These are phyloP conservation scores for Setomelanomma holmii DNA, from an alignment of 2,329 filamentous ascomycete species.

Conservation along the genomic window DNA sequence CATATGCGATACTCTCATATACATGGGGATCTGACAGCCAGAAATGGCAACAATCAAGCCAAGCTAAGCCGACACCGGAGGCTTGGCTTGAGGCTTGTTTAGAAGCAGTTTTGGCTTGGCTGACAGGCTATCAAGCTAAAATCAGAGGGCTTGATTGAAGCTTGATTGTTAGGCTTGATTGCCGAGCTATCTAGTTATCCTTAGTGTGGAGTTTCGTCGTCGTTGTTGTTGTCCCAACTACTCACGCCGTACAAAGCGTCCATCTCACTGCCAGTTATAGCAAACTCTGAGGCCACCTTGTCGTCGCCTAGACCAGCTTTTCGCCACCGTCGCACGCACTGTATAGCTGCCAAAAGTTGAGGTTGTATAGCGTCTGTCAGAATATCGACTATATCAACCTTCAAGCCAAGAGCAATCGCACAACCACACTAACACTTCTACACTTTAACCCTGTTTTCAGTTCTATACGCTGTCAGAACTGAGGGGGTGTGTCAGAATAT, in stretches of 20 bases:
- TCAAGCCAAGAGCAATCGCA: no score
- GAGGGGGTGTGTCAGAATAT: no score
- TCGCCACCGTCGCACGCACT: no score
- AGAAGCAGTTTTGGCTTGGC: background rate
- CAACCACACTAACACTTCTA: no score
- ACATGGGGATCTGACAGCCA: no score
- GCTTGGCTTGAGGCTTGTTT: constrained; percentile 1
- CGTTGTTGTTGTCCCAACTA: background rate
- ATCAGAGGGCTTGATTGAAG: constrained; percentile 1
- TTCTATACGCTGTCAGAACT: no score
- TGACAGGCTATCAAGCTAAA: background rate
- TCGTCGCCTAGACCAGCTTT: no score
- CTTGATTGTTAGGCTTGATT: constrained; percentile 1
- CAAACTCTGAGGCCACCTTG: background rate
- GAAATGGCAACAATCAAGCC: constrained; percentile 1
- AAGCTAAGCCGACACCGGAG: background rate
- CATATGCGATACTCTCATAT: no score
- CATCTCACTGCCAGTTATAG: background rate
- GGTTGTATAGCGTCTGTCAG: no score
- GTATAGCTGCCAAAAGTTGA: no score
- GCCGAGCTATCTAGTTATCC: background rate
- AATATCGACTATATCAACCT: background rate
- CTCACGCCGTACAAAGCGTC: background rate
- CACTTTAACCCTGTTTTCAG: no score
- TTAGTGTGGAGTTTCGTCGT: background rate